Evolutionary conservation across 768 basidiomycete genomes (phyloP), one percentile per base, ranked within the genome.

Genomic region (Hydnomerulius pinastri): DNA sequence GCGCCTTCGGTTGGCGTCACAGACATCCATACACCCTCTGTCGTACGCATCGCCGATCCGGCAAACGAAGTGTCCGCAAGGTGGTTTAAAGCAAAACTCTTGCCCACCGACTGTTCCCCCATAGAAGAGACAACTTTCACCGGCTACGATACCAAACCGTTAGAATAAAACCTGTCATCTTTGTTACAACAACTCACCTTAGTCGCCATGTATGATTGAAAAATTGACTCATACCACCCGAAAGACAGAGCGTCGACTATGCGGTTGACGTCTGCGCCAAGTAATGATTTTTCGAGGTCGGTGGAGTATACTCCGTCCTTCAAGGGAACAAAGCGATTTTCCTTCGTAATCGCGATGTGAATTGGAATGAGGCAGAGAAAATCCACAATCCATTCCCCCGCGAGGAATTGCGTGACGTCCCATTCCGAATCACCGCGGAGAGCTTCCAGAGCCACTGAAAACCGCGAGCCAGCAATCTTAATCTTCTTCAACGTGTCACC

Each of bases 61-160:
- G 81, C 81, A 55, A 86, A 85, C 0, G 84, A 85, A 0, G 82
- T 82, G 55, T 85, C 83, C 1, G 73, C 75, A 5, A 86, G 68
- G 53, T 85, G 84, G 44, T 85, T 84, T 30, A 85, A 60, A 0
- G 77, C 68, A 46, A 75, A 85, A 44, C 77, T 80, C 56, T 84
- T 84, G 1, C 83, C 84, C 1, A 85, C 83, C 0, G 81, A 83
- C 57, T 85, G 83, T 59, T 84, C 82, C 1, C 82, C 83, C 84
- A 85, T 84, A 0, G 83, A 85, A 0, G 83, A 82, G 1, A 85
- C 83, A 3, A 85, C 84, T 54, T 74, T 77, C 12, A 85, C 82
- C 2, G 81, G 82, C 80, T 84, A 30, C 6, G 13, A 1, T 0
- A 13, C 1, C 6, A 17, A n/a, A n/a, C n/a, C n/a, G n/a, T 51